Conservation (phyloP, 2,329 filamentous ascomycete genomes). For the Tothia fuscella region DNA sequence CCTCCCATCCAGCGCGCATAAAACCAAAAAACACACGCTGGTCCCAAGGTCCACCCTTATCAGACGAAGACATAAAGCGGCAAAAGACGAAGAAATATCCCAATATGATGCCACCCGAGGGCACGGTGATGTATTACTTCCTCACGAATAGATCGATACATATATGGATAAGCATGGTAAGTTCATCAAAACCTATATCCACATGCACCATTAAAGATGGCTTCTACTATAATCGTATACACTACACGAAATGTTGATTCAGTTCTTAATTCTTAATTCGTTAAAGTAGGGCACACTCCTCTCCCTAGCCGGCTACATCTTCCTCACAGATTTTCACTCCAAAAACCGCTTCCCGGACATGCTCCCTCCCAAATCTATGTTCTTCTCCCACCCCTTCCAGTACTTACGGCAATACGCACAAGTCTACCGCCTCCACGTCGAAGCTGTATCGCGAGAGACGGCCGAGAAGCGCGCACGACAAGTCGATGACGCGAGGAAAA, state of each 20-base stretch:
- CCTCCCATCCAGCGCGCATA: slow-evolving; percentile 69
- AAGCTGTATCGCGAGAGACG: slow-evolving; percentile 56
- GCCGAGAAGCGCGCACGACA: slow-evolving; percentile 59
- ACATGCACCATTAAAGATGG: background rate
- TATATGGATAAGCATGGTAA: slow-evolving; percentile 70
- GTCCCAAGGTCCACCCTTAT: slow-evolving; percentile 52
- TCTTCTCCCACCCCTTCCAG: slow-evolving; percentile 56
- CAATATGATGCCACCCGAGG: slow-evolving; percentile 74
- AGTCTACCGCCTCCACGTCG: slow-evolving; percentile 65
- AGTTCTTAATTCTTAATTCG: background rate
- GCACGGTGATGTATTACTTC: slow-evolving; percentile 76
- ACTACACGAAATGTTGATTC: background rate
- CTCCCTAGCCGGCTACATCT: slow-evolving; percentile 58
- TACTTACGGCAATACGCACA: slow-evolving; percentile 54
- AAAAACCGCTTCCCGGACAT: slow-evolving; percentile 66
- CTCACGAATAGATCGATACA: slow-evolving; percentile 67
- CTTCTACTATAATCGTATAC: background rate
- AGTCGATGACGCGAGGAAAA: slow-evolving; percentile 79
- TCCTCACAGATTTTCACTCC: slow-evolving; percentile 64
- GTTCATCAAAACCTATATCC: slow-evolving; percentile 16
- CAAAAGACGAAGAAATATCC: slow-evolving; percentile 69
- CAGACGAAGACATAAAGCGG: slow-evolving; percentile 49
- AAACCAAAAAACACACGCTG: slow-evolving; percentile 41
- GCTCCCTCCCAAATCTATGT: slow-evolving; percentile 57
- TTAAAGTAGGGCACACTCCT: slow-evolving; percentile 49